phyloP scores from a whole-genome alignment of 2,329 filamentous ascomycete species.

The Stagonosporopsis cucurbitacearum region DNA sequence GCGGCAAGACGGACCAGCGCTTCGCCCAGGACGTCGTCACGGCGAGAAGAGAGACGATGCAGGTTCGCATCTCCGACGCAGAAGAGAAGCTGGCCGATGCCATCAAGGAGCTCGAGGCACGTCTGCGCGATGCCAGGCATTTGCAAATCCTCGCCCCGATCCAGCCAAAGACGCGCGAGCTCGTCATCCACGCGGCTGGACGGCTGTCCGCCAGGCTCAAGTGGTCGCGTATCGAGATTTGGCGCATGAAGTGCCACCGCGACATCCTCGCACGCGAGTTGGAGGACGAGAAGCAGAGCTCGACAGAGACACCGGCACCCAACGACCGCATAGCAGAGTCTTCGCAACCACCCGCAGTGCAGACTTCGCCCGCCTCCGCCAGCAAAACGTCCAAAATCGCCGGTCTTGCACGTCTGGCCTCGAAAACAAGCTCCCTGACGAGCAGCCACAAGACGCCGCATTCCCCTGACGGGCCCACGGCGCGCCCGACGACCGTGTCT shows the following conservation, averaged over 20 bases:
- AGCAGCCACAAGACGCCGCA: slow-evolving; percentile 40
- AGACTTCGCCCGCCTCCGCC: slow-evolving; percentile 36
- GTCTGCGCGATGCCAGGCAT: slow-evolving; percentile 88
- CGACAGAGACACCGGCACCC: slow-evolving; percentile 34
- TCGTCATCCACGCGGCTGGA: slow-evolving; percentile 82
- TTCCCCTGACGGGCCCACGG: slow-evolving; percentile 38
- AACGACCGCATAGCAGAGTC: slow-evolving; percentile 35
- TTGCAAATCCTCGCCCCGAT: slow-evolving; percentile 88
- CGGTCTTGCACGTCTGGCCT: slow-evolving; percentile 44
- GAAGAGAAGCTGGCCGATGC: slow-evolving; percentile 76
- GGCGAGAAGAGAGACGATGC: slow-evolving; percentile 82
- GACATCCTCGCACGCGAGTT: slow-evolving; percentile 87
- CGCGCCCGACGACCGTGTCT: slow-evolving; percentile 46
- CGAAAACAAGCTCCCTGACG: slow-evolving; percentile 45
- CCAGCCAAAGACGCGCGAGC: slow-evolving; percentile 85
- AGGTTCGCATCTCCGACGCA: slow-evolving; percentile 80
- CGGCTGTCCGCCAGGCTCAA: slow-evolving; percentile 87
- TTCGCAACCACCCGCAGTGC: slow-evolving; percentile 27
- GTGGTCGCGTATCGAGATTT: slow-evolving; percentile 93
- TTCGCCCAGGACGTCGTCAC: slow-evolving; percentile 86
- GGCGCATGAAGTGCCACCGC: slow-evolving; percentile 87
- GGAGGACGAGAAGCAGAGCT: slow-evolving; percentile 71
- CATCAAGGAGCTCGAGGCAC: slow-evolving; percentile 79
- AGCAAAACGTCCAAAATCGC: slow-evolving; percentile 38
- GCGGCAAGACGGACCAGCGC: slow-evolving; percentile 77